Evolutionary conservation across 1,139 yeast species (phyloP).

Genomic region (Suhomyces taliae): DNA sequence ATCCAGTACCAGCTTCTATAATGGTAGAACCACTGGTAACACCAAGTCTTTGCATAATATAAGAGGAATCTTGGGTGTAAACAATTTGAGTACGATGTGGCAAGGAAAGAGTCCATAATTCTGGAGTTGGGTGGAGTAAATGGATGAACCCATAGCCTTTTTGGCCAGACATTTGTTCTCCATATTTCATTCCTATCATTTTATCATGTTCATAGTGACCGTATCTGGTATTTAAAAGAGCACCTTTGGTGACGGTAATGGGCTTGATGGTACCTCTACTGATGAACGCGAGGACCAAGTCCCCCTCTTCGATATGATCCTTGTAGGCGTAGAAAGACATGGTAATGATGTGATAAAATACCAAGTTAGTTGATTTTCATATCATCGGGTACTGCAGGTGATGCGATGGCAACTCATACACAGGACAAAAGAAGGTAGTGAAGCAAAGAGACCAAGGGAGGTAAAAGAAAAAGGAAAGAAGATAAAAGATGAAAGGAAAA

Average conservation of each 20-base stretch:
- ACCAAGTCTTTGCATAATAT: slow-evolving; percentile 77
- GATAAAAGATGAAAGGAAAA: too few relatives aligned
- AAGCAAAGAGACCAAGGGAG: too few relatives aligned
- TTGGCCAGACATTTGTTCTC: slow-evolving; percentile 80
- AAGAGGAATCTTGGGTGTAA: slow-evolving; percentile 92
- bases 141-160: slow-evolving; percentile 87
- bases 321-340: slow-evolving; percentile 55
- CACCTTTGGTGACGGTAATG: slow-evolving; percentile 58
- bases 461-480: too few relatives aligned
- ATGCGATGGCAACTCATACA: background rate
- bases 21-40: slow-evolving; percentile 76
- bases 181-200: slow-evolving; percentile 82
- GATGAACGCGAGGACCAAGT: slow-evolving; percentile 80
- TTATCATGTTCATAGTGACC: slow-evolving; percentile 82
- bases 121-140: slow-evolving; percentile 88
- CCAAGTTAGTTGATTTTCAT: background rate
- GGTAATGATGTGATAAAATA: background rate
- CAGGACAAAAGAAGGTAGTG: background rate
- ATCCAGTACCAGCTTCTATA: slow-evolving; percentile 97
- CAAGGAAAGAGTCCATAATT: slow-evolving; percentile 88
- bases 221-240: slow-evolving; percentile 74
- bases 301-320: slow-evolving; percentile 73
- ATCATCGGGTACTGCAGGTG: slow-evolving; percentile 5
- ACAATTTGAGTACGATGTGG: slow-evolving; percentile 99
- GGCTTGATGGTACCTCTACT: slow-evolving; percentile 82